Conservation (phyloP, 805 yeast genomes). For the Candida quercuum region DNA sequence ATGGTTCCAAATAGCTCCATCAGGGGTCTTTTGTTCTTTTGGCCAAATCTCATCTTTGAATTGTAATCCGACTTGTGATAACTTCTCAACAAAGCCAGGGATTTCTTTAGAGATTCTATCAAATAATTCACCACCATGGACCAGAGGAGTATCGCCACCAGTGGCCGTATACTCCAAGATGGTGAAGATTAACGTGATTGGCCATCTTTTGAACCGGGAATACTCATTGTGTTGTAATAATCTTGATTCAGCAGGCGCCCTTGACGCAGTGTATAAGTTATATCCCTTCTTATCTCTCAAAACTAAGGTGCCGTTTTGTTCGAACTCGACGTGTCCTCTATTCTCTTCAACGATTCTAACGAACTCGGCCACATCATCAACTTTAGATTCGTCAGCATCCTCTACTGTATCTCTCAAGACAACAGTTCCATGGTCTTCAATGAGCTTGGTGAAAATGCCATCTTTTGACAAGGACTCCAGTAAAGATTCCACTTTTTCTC, state of each 20-base stretch:
- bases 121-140: slow-evolving; percentile 29
- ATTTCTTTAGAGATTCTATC: slow-evolving; percentile 11
- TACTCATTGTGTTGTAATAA: slow-evolving; percentile 31
- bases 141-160: slow-evolving; percentile 32
- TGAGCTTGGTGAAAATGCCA: slow-evolving; percentile 21
- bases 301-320: slow-evolving; percentile 27
- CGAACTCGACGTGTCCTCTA: slow-evolving; percentile 22
- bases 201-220: slow-evolving; percentile 26
- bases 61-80: slow-evolving; percentile 22
- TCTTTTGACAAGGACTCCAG: slow-evolving; percentile 13
- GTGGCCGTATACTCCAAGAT: slow-evolving; percentile 18
- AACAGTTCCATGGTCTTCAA: slow-evolving; percentile 27
- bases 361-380: slow-evolving; percentile 11
- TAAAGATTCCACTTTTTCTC: slow-evolving; percentile 4
- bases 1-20: slow-evolving; percentile 25
- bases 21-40: slow-evolving; percentile 6
- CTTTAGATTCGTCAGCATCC: slow-evolving; percentile 17
- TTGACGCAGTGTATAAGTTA: slow-evolving; percentile 27
- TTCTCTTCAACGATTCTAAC: slow-evolving; percentile 19
- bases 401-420: slow-evolving; percentile 21
- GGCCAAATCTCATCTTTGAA: slow-evolving; percentile 26
- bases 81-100: slow-evolving; percentile 21
- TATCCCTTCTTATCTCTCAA: slow-evolving; percentile 23
- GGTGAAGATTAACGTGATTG: slow-evolving; percentile 23
- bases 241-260: slow-evolving; percentile 21